Percentiles rank a stretch among this genome's conserved stretches.
phyloP scores from a whole-genome alignment of 2,329 filamentous ascomycete species.

The Fusarium drepaniforme region DNA sequence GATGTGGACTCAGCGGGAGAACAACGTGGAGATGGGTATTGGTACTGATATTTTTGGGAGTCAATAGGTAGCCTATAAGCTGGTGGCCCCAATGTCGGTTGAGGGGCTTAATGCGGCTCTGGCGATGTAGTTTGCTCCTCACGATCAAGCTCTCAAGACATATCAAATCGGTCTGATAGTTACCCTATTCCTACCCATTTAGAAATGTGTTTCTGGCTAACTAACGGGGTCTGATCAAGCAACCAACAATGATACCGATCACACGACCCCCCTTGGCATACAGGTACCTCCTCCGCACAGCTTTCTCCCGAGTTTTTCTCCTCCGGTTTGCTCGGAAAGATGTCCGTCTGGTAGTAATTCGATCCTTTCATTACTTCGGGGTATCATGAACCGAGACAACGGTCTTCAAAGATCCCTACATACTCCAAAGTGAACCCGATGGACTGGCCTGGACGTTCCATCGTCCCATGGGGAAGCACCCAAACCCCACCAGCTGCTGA shows the following conservation, averaged over 20 bases:
- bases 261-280: background rate
- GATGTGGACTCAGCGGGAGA: background rate
- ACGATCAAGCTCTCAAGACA: background rate
- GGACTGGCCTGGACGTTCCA: background rate
- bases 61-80: background rate
- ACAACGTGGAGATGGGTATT: background rate
- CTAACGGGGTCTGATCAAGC: background rate
- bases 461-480: background rate
- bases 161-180: background rate
- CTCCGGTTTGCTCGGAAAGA: background rate
- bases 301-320: background rate
- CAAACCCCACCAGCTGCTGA: background rate
- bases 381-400: background rate
- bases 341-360: background rate
- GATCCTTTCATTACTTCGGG: background rate
- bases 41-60: background rate
- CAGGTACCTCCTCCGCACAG: background rate
- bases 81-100: background rate
- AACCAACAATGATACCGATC: background rate
- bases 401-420: background rate
- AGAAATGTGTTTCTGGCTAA: background rate
- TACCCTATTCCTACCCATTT: background rate
- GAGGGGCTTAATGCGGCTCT: background rate
- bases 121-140: background rate
- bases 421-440: background rate